Percentiles rank a stretch among this genome's conserved stretches.
Conservation (phyloP, 23 red algal genomes). For the Gracilaria domingensis region DNA sequence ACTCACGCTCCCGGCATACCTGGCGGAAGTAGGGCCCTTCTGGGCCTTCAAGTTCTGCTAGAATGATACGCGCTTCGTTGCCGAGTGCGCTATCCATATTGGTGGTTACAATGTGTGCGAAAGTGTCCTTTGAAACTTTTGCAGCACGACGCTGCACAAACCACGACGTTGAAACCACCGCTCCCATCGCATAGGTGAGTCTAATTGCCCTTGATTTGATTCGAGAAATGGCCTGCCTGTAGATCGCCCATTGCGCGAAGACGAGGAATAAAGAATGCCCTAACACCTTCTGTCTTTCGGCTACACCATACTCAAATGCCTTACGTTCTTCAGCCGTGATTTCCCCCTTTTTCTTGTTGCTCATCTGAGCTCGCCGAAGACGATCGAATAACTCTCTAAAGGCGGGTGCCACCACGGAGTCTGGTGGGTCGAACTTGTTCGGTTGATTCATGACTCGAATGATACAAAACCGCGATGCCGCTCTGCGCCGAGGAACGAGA, state of each 20-base stretch:
- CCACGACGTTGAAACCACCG: conserved; percentile 34
- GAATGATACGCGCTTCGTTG: conserved; percentile 62
- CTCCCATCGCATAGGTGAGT: conserved; percentile 41
- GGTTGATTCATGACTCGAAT: conserved; percentile 14
- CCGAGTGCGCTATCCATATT: conserved; percentile 44
- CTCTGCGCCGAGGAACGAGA: not conserved
- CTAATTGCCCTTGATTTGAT: conserved; percentile 33
- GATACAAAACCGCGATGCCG: not conserved
- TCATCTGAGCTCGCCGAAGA: conserved; percentile 36
- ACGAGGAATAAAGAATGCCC: conserved; percentile 63
- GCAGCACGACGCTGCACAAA: conserved; percentile 45
- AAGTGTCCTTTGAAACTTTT: conserved; percentile 49
- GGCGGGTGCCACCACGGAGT: conserved; percentile 56
- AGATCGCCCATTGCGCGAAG: conserved; percentile 67
- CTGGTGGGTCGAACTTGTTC: conserved; percentile 59
- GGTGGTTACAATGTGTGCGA: conserved; percentile 53
- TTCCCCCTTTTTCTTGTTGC: conserved; percentile 1
- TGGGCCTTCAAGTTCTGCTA: conserved; percentile 69
- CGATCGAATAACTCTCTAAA: conserved; percentile 59
- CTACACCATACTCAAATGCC: conserved; percentile 62
- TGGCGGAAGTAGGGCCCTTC: conserved; percentile 69
- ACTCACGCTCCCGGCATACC: conserved; percentile 34
- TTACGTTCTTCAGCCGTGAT: conserved; percentile 65
- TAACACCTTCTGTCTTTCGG: conserved; percentile 50
- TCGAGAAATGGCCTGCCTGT: conserved; percentile 52